Percentiles rank a stretch among this genome's conserved stretches.
phyloP scores from a whole-genome alignment of 1,284 basidiomycete genomes.

The Cutaneotrichosporon arboriforme region DNA sequence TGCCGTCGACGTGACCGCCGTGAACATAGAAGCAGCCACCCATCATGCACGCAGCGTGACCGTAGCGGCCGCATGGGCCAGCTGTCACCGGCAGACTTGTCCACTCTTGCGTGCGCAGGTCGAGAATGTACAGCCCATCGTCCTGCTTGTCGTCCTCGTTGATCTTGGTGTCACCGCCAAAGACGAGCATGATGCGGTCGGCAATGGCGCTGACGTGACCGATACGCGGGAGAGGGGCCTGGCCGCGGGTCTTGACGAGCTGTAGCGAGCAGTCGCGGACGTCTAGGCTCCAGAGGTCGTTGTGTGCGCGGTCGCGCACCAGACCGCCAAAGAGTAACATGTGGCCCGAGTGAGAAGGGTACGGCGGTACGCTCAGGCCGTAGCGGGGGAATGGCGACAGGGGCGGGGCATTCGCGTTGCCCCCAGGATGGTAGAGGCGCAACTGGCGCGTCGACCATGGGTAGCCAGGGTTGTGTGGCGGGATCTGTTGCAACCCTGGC shows the following conservation, averaged over 20 bases:
- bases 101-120: slow-evolving; percentile 95
- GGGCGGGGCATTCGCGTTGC: slow-evolving; percentile 18
- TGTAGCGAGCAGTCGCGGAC: slow-evolving; percentile 71
- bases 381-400: slow-evolving; percentile 85
- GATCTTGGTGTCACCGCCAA: slow-evolving; percentile 91
- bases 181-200: slow-evolving; percentile 91
- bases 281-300: slow-evolving; percentile 89
- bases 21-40: slow-evolving; percentile 91
- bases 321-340: slow-evolving; percentile 96
- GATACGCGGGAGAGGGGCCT: slow-evolving; percentile 81
- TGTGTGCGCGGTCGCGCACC: slow-evolving; percentile 82
- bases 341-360: slow-evolving; percentile 73
- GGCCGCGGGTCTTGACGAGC: slow-evolving; percentile 79
- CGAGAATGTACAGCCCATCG: slow-evolving; percentile 90
- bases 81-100: slow-evolving; percentile 70
- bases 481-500: background rate
- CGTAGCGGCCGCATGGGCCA: slow-evolving; percentile 82
- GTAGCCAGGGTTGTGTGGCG: slow-evolving; percentile 17
- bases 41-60: slow-evolving; percentile 90
- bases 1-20: slow-evolving; percentile 93
- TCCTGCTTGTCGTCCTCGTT: slow-evolving; percentile 77
- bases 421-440: slow-evolving; percentile 17
- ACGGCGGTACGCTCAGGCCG: slow-evolving; percentile 89
- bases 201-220: slow-evolving; percentile 95
- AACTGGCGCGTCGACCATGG: slow-evolving; percentile 25